Conservation (phyloP, 2,329 filamentous ascomycete genomes). For the Rhynchosporium agropyri region DNA sequence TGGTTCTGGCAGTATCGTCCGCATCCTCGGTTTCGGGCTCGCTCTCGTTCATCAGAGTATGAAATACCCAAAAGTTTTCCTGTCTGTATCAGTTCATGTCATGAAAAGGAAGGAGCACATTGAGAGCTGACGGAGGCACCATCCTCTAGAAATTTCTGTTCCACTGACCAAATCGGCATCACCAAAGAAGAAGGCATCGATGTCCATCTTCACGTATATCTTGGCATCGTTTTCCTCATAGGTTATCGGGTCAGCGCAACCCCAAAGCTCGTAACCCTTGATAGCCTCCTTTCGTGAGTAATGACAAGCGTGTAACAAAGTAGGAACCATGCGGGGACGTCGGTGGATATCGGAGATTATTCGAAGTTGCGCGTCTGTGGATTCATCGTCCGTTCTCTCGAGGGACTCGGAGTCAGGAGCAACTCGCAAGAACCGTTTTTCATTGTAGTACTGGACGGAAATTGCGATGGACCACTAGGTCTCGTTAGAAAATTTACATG, state of each 20-base stretch:
- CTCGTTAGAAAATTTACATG: background rate
- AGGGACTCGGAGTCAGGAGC: slow-evolving; percentile 2
- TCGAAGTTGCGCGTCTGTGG: background rate
- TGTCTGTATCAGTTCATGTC: background rate
- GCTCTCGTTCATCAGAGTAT: slow-evolving; percentile 11
- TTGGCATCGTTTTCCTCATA: slow-evolving; percentile 2
- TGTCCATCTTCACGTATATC: slow-evolving; percentile 18
- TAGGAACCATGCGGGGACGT: slow-evolving; percentile 13
- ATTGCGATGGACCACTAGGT: background rate
- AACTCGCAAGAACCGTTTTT: slow-evolving; percentile 15
- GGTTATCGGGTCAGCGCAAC: slow-evolving; percentile 7
- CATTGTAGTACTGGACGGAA: slow-evolving; percentile 5
- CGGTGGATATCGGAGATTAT: slow-evolving; percentile 11
- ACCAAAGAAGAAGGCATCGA: slow-evolving; percentile 17
- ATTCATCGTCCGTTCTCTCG: background rate
- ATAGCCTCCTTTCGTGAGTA: slow-evolving; percentile 8
- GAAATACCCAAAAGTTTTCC: slow-evolving; percentile 11
- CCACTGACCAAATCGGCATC: slow-evolving; percentile 1
- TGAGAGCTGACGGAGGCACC: background rate
- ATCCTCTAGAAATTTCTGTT: background rate
- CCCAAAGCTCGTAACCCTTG: slow-evolving; percentile 14
- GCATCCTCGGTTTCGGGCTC: background rate
- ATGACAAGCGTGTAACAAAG: slow-evolving; percentile 12
- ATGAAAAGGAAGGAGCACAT: background rate
- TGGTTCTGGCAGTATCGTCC: slow-evolving; percentile 14